Evolutionary conservation across 768 basidiomycete genomes (phyloP), one percentile per base, ranked within the genome.

Genomic region (Amanita thiersii): DNA sequence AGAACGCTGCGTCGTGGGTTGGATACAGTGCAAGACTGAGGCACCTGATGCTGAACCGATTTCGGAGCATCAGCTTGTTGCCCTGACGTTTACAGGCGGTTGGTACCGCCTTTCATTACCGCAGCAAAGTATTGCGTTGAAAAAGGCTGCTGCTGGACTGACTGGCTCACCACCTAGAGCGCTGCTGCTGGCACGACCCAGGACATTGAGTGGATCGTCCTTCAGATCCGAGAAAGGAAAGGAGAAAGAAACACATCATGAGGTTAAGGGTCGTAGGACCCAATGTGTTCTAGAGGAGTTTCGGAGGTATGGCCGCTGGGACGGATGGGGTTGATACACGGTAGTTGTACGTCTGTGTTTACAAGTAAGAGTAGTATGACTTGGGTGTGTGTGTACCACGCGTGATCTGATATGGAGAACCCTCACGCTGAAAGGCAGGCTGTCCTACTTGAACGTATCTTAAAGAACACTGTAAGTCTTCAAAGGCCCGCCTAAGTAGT

Each of bases 341-440:
- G 14, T 12, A 24, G 36, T 17, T 29, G 24, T 37, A 17, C 39
- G 41, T 45, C 26, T 45, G 29, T 41, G n/a, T 46, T 12, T 40
- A 32, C 37, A 17, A 37, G 30, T 28, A 36, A 40, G 10, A 36
- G 36, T 44, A 30, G 43, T 38, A 44, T 38, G 12, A 30, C 11
- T 44, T 18, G 23, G 34, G 12, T 39, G 14, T 36, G 24, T 40
- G 28, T 40, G 28, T 21, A 28, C 25, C 17, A 21, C 42, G 35
- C 37, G 44, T 52, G 46, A 50, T 38, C 45, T 29, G 37, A 40
- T 41, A 94, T 96, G 92, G 90, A 96, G 63, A 94, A 94, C 59
- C 92, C 92, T 15, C 91, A 97, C 52, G 87, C 88, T 38, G 90
- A 93, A 61, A 73, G 86, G 31, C 92, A 97, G 57, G 89, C 87